phyloP scores from a whole-genome alignment of 1,284 basidiomycete species.

The Papiliotrema laurentii region DNA sequence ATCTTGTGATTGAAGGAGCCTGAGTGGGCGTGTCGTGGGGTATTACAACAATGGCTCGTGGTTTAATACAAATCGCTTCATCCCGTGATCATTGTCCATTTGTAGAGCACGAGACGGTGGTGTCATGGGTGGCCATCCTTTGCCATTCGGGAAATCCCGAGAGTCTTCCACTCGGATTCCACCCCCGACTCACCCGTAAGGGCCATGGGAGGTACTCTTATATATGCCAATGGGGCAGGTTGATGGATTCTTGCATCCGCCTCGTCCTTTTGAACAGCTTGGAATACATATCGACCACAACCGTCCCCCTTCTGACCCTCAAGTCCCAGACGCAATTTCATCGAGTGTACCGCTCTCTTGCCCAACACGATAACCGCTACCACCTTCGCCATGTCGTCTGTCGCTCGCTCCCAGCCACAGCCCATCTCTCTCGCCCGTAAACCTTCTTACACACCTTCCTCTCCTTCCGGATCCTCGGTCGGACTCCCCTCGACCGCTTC shows the following conservation, averaged over 20 bases:
- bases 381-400: not conserved
- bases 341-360: not conserved
- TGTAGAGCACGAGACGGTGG: not conserved
- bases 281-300: not conserved
- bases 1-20: too few relatives aligned
- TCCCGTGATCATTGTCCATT: not conserved
- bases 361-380: not conserved
- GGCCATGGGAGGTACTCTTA: not conserved
- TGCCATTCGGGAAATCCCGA: not conserved
- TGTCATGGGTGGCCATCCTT: not conserved
- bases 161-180: not conserved
- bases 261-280: not conserved
- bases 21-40: too few relatives aligned
- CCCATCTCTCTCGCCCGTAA: not conserved
- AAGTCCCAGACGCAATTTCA: not conserved
- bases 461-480: constrained; percentile 6
- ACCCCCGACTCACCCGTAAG: not conserved
- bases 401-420: not conserved
- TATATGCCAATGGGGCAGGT: not conserved
- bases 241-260: not conserved
- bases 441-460: constrained; percentile 3
- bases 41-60: too few relatives aligned
- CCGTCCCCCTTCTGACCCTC: too few relatives aligned
- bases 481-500: constrained; percentile 10
- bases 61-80: too few relatives aligned